A percentile compares a stretch with the other conserved stretches of the same genome.
Conservation (phyloP, 2,329 filamentous ascomycete species). For the Acrocalymma vagum region DNA sequence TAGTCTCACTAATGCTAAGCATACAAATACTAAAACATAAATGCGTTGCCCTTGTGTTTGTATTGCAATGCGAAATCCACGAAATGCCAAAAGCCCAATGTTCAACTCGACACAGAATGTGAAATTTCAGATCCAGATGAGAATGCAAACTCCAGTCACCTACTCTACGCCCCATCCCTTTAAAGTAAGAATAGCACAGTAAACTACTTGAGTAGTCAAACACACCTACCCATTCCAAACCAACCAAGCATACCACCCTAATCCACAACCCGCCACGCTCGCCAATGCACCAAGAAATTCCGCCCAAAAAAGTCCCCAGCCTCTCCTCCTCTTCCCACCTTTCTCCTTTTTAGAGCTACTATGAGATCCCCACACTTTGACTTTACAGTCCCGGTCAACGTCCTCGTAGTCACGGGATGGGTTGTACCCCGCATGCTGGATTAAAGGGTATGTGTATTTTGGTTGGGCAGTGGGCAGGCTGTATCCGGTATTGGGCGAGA, state of each 20-base stretch:
- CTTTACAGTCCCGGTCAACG: slow-evolving; percentile 22
- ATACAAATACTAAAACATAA: no score
- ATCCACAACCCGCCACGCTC: slow-evolving; percentile 70
- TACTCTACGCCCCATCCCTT: no score
- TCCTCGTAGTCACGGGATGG: slow-evolving; percentile 23
- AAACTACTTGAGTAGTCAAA: no score
- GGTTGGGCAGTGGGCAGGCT: slow-evolving; percentile 26
- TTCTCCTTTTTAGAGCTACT: slow-evolving; percentile 36
- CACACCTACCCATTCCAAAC: slow-evolving; percentile 65
- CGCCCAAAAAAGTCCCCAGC: slow-evolving; percentile 57
- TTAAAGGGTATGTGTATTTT: slow-evolving; percentile 42
- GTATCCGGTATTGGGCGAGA: slow-evolving; percentile 46
- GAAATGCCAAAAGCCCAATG: no score
- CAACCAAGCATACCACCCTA: slow-evolving; percentile 73
- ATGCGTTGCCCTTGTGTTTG: no score
- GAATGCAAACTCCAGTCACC: no score
- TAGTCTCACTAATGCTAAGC: no score
- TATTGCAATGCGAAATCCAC: no score
- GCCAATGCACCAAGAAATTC: slow-evolving; percentile 71
- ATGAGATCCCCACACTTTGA: slow-evolving; percentile 42
- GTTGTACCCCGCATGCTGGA: slow-evolving; percentile 54
- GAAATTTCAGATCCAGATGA: no score
- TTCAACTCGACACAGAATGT: no score
- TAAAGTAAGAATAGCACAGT: no score
- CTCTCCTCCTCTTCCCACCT: slow-evolving; percentile 48